Conservation (phyloP, 2,329 filamentous ascomycete species). For the Fusarium sublunatum region DNA sequence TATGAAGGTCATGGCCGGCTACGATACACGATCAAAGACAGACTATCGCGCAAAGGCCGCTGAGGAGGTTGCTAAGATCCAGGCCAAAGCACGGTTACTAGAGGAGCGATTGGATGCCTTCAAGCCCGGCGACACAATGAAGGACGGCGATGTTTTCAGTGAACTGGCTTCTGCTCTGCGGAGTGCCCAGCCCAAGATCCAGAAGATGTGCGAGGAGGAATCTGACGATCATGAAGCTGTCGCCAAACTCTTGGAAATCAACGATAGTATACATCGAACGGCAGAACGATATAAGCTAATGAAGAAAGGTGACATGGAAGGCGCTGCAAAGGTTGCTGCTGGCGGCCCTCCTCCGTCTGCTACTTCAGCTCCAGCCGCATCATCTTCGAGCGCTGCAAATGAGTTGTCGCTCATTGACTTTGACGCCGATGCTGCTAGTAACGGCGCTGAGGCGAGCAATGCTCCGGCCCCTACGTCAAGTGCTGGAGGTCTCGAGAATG, state of each 20-base stretch:
- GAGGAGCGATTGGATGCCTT: slow-evolving; percentile 93
- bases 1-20: slow-evolving; percentile 99
- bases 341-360: slow-evolving; percentile 69
- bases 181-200: slow-evolving; percentile 97
- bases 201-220: slow-evolving; percentile 99
- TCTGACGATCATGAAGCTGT: slow-evolving; percentile 97
- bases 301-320: slow-evolving; percentile 93
- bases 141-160: slow-evolving; percentile 75
- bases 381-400: slow-evolving; percentile 58
- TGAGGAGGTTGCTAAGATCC: slow-evolving; percentile 92
- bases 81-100: slow-evolving; percentile 91
- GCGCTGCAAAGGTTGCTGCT: slow-evolving; percentile 82
- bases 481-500: slow-evolving; percentile 82
- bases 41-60: slow-evolving; percentile 98
- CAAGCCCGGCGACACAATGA: slow-evolving; percentile 81
- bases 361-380: slow-evolving; percentile 72
- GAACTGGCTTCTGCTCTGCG: slow-evolving; percentile 90
- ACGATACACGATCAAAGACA: slow-evolving; percentile 93
- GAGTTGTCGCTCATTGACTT: slow-evolving; percentile 97
- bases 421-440: slow-evolving; percentile 68
- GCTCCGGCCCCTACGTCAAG: slow-evolving; percentile 52
- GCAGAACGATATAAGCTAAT: slow-evolving; percentile 95
- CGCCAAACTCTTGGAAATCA: slow-evolving; percentile 94
- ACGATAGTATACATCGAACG: slow-evolving; percentile 97
- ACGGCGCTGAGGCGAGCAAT: slow-evolving; percentile 51